Percentiles rank a stretch among this genome's conserved stretches.
Conservation (phyloP, 352 stramenopile genomes). For the Chrysophaeum taylorii region DNA sequence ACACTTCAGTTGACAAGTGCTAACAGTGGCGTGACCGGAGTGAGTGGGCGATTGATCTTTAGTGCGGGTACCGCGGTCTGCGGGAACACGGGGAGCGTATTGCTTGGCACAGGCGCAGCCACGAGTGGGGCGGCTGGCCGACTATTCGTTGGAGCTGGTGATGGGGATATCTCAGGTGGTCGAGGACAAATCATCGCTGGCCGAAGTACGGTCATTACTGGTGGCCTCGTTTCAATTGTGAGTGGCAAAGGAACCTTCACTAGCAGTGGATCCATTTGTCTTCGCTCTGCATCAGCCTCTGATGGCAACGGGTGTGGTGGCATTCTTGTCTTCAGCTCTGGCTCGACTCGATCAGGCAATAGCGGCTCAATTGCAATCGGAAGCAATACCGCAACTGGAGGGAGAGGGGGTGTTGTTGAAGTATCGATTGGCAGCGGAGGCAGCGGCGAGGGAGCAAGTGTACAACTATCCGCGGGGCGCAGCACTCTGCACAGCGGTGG, state of each 20-base stretch:
- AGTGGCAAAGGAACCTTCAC: not conserved
- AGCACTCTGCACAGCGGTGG: conserved; percentile 25
- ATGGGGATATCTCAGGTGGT: not conserved
- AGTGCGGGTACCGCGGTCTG: conserved; percentile 23
- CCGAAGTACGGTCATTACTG: not conserved
- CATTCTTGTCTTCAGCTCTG: conserved; percentile 26
- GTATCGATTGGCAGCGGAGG: conserved; percentile 22
- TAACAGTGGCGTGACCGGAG: conserved; percentile 10
- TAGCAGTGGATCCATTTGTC: not conserved
- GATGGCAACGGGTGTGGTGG: conserved; percentile 26
- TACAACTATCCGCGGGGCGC: conserved; percentile 18
- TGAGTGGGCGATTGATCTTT: conserved; percentile 28
- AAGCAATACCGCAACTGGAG: conserved; percentile 10
- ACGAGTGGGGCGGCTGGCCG: conserved; percentile 23
- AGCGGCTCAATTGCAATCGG: not conserved
- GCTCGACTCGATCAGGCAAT: conserved; percentile 9
- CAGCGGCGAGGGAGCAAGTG: not conserved
- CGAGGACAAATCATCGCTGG: conserved; percentile 6
- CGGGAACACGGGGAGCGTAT: conserved; percentile 27
- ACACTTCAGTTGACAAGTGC: not conserved
- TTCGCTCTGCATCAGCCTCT: conserved; percentile 24
- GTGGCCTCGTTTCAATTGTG: not conserved
- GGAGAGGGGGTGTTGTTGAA: conserved; percentile 19
- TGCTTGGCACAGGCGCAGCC: conserved; percentile 23
- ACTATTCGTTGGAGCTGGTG: conserved; percentile 25